Evolutionary conservation across 1,284 basidiomycete species (phyloP).

Genomic region (Cutaneotrichosporon daszewskae): DNA sequence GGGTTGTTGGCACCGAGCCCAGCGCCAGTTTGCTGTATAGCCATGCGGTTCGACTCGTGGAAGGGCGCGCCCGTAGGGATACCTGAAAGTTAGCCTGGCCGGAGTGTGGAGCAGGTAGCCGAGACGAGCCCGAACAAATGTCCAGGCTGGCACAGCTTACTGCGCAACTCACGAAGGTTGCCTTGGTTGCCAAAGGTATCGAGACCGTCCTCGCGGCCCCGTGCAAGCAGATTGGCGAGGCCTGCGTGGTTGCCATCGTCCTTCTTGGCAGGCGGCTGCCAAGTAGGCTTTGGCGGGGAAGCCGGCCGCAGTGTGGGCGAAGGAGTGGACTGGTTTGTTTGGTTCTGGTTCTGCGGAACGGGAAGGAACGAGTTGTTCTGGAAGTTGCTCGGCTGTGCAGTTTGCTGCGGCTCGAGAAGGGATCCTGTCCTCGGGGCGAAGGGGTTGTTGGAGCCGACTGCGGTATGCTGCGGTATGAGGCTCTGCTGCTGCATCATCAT

Average conservation of each 20-base stretch:
- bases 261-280: constrained; percentile 33
- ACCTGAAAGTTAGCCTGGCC: constrained; percentile 49
- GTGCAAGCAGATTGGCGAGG: constrained; percentile 73
- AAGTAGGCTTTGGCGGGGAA: constrained; percentile 31
- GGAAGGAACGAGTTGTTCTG: constrained; percentile 27
- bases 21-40: constrained; percentile 55
- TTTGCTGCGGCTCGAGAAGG: constrained; percentile 18
- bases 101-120: not conserved
- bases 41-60: constrained; percentile 53
- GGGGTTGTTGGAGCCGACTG: constrained; percentile 86
- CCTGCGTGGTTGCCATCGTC: constrained; percentile 66
- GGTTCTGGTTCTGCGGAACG: constrained; percentile 22
- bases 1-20: constrained; percentile 59
- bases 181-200: constrained; percentile 93
- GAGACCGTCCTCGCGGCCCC: constrained; percentile 70
- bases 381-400: constrained; percentile 11
- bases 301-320: constrained; percentile 25
- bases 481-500: constrained; percentile 53
- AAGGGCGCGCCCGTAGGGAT: constrained; percentile 58
- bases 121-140: not conserved
- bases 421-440: constrained; percentile 56
- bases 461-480: constrained; percentile 54
- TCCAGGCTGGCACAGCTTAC: constrained; percentile 18
- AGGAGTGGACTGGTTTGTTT: constrained; percentile 12
- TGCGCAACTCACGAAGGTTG: constrained; percentile 61